These are phyloP conservation scores for Eimeria sp. DNA, from an alignment of 169 alveolate genomes.

Conservation along the genomic window DNA sequence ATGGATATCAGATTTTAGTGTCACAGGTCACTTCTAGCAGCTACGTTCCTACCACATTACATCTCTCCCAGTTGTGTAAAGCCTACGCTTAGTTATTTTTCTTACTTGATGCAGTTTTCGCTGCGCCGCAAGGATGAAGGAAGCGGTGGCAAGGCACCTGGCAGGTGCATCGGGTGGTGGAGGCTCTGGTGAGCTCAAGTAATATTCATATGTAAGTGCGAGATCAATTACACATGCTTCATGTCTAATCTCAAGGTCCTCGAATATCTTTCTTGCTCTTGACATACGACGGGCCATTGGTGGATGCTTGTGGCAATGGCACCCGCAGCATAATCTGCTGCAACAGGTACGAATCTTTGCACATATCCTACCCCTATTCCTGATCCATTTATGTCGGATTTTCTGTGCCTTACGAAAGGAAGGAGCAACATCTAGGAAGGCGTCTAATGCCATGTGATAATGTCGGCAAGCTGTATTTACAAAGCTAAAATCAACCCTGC, in stretches of 20 bases:
- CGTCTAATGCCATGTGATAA: slow-evolving; percentile 62
- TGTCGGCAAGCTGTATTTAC: slow-evolving; percentile 74
- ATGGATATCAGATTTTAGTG: no score
- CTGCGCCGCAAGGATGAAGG: slow-evolving; percentile 63
- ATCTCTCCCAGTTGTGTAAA: neutral
- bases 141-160: slow-evolving; percentile 66
- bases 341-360: slow-evolving; percentile 65
- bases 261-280: slow-evolving; percentile 64
- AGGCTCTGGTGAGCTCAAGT: slow-evolving; percentile 71
- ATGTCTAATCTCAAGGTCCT: slow-evolving; percentile 61
- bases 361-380: slow-evolving; percentile 53
- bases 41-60: neutral
- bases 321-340: slow-evolving; percentile 71
- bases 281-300: slow-evolving; percentile 79
- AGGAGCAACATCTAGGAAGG: slow-evolving; percentile 64
- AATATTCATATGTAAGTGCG: slow-evolving; percentile 60
- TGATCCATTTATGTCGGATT: slow-evolving; percentile 65
- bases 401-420: slow-evolving; percentile 65
- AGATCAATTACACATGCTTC: slow-evolving; percentile 64
- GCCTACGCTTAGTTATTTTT: neutral
- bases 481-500: slow-evolving; percentile 59
- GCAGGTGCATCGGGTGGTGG: slow-evolving; percentile 76
- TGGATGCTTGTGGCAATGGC: slow-evolving; percentile 74
- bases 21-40: neutral
- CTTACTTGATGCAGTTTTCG: slow-evolving; percentile 67